Percentiles rank a stretch among this genome's conserved stretches.
phyloP scores from a whole-genome alignment of 2,329 filamentous ascomycete species.

The Arthrinium phaeospermum region DNA sequence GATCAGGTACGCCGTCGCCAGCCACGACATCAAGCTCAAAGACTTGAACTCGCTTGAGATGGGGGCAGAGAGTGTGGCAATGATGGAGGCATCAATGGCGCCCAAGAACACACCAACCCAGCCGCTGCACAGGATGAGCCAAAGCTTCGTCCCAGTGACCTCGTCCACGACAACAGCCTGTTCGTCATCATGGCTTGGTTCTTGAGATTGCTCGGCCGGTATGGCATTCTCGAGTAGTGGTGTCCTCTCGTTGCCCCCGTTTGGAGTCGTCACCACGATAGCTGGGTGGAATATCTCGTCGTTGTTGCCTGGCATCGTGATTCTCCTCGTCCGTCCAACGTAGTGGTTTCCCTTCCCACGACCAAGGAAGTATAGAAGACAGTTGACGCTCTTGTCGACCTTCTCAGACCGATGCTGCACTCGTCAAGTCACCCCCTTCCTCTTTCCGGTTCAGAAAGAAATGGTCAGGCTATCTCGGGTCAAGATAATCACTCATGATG shows the following conservation, averaged over 20 bases:
- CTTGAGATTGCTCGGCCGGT: constrained; percentile 26
- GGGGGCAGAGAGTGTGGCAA: constrained; percentile 82
- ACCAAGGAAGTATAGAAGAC: not conserved
- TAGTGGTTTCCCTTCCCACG: not conserved
- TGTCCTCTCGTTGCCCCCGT: constrained; percentile 28
- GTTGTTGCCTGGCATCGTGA: not conserved
- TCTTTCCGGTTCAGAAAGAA: not conserved
- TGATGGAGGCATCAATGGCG: constrained; percentile 77
- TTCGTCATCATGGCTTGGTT: constrained; percentile 46
- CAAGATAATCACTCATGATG: constrained; percentile 14
- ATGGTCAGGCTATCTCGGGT: not conserved
- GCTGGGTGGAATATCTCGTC: not conserved
- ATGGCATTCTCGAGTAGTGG: constrained; percentile 31
- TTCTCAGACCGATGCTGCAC: not conserved
- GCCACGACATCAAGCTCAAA: constrained; percentile 82
- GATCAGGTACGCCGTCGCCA: constrained; percentile 86
- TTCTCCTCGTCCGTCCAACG: constrained; percentile 12
- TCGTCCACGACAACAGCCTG: constrained; percentile 54
- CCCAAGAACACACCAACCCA: constrained; percentile 69
- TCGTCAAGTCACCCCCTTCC: not conserved
- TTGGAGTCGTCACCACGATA: constrained; percentile 13
- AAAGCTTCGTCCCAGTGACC: constrained; percentile 53
- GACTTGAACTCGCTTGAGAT: constrained; percentile 86
- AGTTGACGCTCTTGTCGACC: not conserved
- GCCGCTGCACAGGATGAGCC: constrained; percentile 59